A percentile compares a stretch with the other conserved stretches of the same genome.
These are phyloP conservation scores for Colletotrichum sp. DNA, from an alignment of 2,329 filamentous ascomycete genomes.

Conservation along the genomic window DNA sequence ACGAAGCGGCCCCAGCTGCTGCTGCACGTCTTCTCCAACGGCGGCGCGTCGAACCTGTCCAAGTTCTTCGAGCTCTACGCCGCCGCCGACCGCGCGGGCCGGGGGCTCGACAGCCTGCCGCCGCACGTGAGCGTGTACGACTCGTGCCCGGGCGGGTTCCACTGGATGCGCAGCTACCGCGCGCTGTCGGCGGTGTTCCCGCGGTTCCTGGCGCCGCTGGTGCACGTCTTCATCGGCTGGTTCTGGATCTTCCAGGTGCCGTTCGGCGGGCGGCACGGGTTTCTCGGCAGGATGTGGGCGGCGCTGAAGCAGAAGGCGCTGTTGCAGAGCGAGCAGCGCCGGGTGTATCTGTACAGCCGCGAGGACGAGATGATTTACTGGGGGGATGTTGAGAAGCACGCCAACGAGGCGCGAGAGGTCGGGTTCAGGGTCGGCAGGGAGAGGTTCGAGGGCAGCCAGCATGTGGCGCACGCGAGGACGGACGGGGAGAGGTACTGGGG, in stretches of 20 bases:
- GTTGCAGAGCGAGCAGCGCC: slow-evolving; percentile 42
- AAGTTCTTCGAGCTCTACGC: slow-evolving; percentile 41
- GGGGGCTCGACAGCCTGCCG: slow-evolving; percentile 34
- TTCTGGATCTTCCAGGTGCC: slow-evolving; percentile 36
- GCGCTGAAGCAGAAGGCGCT: slow-evolving; percentile 39
- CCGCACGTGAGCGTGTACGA: slow-evolving; percentile 51
- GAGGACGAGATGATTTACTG: slow-evolving; percentile 53
- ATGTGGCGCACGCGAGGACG: slow-evolving; percentile 55
- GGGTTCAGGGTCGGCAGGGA: slow-evolving; percentile 50
- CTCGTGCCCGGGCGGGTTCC: slow-evolving; percentile 52
- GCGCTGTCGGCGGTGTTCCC: slow-evolving; percentile 43
- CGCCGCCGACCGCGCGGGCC: slow-evolving; percentile 23
- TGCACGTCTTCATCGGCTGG: slow-evolving; percentile 37
- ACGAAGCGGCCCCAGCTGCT: slow-evolving; percentile 36
- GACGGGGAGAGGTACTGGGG: slow-evolving; percentile 58
- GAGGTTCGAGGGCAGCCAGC: slow-evolving; percentile 50
- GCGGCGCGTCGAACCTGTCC: slow-evolving; percentile 48
- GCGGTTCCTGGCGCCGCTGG: slow-evolving; percentile 35
- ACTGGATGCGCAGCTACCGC: slow-evolving; percentile 42
- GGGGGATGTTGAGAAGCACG: slow-evolving; percentile 54
- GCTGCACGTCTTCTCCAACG: slow-evolving; percentile 59
- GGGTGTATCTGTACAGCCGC: slow-evolving; percentile 59
- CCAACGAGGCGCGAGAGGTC: slow-evolving; percentile 39
- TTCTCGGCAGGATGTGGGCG: slow-evolving; percentile 37
- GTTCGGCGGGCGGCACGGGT: slow-evolving; percentile 28